Evolutionary conservation across 2,329 filamentous ascomycete species (phyloP), one percentile per base, ranked within the genome.

Genomic region (Fusarium musae): DNA sequence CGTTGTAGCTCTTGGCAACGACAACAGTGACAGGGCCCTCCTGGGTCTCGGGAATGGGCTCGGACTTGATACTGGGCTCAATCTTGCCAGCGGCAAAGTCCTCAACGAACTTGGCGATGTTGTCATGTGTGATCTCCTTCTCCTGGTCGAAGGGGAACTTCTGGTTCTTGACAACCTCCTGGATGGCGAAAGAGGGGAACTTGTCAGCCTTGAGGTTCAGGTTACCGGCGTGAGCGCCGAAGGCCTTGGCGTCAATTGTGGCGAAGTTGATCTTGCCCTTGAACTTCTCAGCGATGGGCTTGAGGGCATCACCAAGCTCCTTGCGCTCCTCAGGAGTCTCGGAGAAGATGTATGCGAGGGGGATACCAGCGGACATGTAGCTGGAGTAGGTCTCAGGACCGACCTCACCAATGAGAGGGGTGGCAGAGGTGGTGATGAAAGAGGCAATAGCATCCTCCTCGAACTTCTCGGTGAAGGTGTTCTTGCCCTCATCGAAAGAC

Each of bases 151-250:
- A 98, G 80, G 96, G 96, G 88, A 93, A 99, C 89, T 99, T 99
- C 85, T 93, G 91, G 90, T 98, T 98, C 90, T 97, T 97, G 83
- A 89, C 88, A 61, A 92, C 94, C 82, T 98, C 94, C 87, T 99
- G 96, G 83, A 99, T 98, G 80, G 95, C 96, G 85, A 99, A 99
- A 70, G 96, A 92, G 70, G 96, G 96, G 92, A 97, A 99, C 84
- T 94, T 93, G 87, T 96, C 93, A 71, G 93, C 90, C 86, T 97
- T 94, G 73, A 99, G 93, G 91, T 99, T 99, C 78, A 99, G 90
- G 91, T 99, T 99, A 80, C 90, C 91, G 77, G 94, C 95, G 86
- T 99, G 96, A 77, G 96, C 95, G 82, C 96, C 96, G 81, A 97
- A 99, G 69, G 93, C 85, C 88, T 93, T 94, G 77, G 96, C 95